phyloP scores from a whole-genome alignment of 495 filamentous ascomycete species.

The Tuber borchii region DNA sequence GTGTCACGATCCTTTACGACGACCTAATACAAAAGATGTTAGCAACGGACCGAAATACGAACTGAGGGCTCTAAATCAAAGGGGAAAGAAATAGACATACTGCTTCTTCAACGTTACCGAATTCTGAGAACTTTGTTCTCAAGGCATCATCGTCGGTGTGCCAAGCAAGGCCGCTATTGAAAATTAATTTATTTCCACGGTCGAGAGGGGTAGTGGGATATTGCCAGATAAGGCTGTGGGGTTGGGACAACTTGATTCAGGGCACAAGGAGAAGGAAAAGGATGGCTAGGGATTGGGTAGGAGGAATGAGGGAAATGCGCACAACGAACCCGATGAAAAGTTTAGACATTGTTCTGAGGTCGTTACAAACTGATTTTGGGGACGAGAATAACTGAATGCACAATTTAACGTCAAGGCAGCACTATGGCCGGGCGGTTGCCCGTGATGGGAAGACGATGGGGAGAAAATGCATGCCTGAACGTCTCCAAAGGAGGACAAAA shows the following conservation, averaged over 20 bases:
- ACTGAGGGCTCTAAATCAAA: neutral
- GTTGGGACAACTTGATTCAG: neutral
- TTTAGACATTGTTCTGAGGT: slow-evolving; percentile 63
- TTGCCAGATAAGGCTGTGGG: neutral
- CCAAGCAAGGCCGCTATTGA: slow-evolving; percentile 83
- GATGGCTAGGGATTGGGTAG: neutral
- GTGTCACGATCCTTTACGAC: slow-evolving; percentile 98
- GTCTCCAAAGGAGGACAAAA: slow-evolving; percentile 38
- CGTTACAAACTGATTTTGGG: slow-evolving; percentile 38
- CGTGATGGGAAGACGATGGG: slow-evolving; percentile 39
- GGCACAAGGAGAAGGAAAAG: slow-evolving; percentile 1
- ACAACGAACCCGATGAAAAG: slow-evolving; percentile 77
- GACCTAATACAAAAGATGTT: slow-evolving; percentile 53
- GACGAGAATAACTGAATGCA: slow-evolving; percentile 43
- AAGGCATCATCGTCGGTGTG: slow-evolving; percentile 85
- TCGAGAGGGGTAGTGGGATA: slow-evolving; percentile 33
- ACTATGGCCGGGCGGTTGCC: slow-evolving; percentile 40
- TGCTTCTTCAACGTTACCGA: slow-evolving; percentile 82
- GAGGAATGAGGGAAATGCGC: slow-evolving; percentile 12
- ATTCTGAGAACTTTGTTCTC: slow-evolving; percentile 80
- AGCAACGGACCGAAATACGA: slow-evolving; percentile 5
- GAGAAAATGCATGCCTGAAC: slow-evolving; percentile 41
- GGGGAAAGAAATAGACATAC: slow-evolving; percentile 50
- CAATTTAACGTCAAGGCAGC: slow-evolving; percentile 43
- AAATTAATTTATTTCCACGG: slow-evolving; percentile 11